A percentile compares a stretch with the other conserved stretches of the same genome.
phyloP scores from a whole-genome alignment of 148 eudicot genomes.

The Cornus controversa region DNA sequence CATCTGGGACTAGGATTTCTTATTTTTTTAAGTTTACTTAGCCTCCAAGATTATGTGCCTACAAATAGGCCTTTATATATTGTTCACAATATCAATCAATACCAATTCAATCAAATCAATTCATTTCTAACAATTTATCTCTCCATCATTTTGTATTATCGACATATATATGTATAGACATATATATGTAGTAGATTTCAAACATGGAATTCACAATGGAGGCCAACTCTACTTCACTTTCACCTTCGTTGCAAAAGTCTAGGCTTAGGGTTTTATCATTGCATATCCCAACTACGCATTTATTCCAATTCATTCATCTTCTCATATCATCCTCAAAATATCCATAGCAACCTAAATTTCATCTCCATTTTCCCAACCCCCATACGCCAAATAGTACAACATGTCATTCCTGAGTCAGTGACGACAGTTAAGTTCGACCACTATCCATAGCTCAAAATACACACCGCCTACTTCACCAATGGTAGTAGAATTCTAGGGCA shows the following conservation, averaged over 20 bases:
- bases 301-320: too few relatives aligned
- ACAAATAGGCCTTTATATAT: too few relatives aligned
- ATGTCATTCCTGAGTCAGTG: slow-evolving; percentile 35
- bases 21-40: too few relatives aligned
- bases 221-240: not conserved
- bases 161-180: too few relatives aligned
- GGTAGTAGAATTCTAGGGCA: slow-evolving; percentile 17
- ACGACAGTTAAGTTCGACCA: slow-evolving; percentile 12
- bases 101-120: too few relatives aligned
- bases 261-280: slow-evolving; percentile 3
- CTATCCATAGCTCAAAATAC: slow-evolving; percentile 21
- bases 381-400: slow-evolving; percentile 55
- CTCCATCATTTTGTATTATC: too few relatives aligned
- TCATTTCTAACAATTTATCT: too few relatives aligned
- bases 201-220: slow-evolving; percentile 9
- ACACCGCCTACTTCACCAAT: slow-evolving; percentile 29
- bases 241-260: slow-evolving; percentile 1
- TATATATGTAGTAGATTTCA: not conserved
- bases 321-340: slow-evolving; percentile 8
- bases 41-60: too few relatives aligned
- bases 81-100: too few relatives aligned
- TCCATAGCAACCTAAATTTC: not conserved
- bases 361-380: slow-evolving; percentile 17
- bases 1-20: too few relatives aligned
- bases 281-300: not conserved